These are phyloP conservation scores for Globisporangium viniferum DNA, from an alignment of 352 stramenopile species.

Conservation along the genomic window DNA sequence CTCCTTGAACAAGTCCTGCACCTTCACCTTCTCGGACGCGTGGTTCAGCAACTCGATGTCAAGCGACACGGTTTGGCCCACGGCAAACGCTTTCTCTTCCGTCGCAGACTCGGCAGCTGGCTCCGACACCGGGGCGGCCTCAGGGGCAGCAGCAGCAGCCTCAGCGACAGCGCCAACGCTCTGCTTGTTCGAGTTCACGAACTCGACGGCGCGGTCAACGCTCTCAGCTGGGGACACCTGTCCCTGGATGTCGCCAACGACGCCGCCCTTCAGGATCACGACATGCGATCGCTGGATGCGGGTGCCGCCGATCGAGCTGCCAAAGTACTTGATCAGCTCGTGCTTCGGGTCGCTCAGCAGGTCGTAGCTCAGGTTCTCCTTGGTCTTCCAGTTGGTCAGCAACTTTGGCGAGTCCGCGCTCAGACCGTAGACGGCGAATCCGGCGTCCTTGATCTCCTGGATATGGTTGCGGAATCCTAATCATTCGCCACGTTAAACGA, in stretches of 20 bases:
- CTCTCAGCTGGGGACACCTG: conserved; percentile 78
- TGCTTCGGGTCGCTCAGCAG: conserved; percentile 80
- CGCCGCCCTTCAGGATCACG: conserved; percentile 71
- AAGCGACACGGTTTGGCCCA: conserved; percentile 49
- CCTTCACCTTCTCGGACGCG: conserved; percentile 44
- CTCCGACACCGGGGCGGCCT: neutral
- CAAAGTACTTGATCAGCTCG: conserved; percentile 85
- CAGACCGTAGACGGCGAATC: conserved; percentile 78
- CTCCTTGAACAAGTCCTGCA: conserved; percentile 73
- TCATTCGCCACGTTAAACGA: neutral
- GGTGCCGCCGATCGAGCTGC: conserved; percentile 68
- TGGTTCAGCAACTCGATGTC: conserved; percentile 71
- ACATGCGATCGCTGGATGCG: conserved; percentile 87
- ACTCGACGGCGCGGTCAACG: conserved; percentile 68
- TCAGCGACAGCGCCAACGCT: neutral
- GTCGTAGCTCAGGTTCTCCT: conserved; percentile 75
- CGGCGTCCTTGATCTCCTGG: conserved; percentile 74
- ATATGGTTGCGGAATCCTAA: conserved; percentile 81
- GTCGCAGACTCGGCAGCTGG: neutral
- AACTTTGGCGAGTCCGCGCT: conserved; percentile 72
- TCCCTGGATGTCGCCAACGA: conserved; percentile 74
- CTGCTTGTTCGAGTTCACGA: conserved; percentile 53
- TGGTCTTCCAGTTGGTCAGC: conserved; percentile 76
- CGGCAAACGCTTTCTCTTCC: conserved; percentile 25
- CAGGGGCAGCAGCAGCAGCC: neutral